A percentile compares a stretch with the other conserved stretches of the same genome.
Conservation (phyloP, 2,329 filamentous ascomycete genomes). For the Fonsecaea monophora region DNA sequence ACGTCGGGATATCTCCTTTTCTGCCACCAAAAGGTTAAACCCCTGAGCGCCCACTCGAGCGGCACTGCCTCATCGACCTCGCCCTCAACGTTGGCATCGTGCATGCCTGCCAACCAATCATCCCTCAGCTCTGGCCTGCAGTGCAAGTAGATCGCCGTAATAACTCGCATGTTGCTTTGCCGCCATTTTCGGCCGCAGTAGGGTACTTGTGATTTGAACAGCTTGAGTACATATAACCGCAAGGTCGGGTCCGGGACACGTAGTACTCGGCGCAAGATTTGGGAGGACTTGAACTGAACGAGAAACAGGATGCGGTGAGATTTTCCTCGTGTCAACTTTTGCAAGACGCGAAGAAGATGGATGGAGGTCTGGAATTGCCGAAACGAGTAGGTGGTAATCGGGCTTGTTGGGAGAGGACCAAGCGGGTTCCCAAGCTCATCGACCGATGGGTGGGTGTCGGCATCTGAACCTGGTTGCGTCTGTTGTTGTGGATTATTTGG, state of each 20-base stretch:
- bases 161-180: slow-evolving; percentile 97
- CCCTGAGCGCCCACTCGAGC: slow-evolving; percentile 86
- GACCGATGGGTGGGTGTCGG: slow-evolving; percentile 60
- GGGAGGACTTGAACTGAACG: slow-evolving; percentile 93
- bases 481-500: slow-evolving; percentile 39
- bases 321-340: slow-evolving; percentile 96
- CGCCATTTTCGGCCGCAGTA: slow-evolving; percentile 99
- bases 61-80: slow-evolving; percentile 93
- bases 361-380: slow-evolving; percentile 95
- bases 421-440: slow-evolving; percentile 86
- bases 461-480: slow-evolving; percentile 32
- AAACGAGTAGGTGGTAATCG: slow-evolving; percentile 88
- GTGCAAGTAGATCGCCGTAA: slow-evolving; percentile 94
- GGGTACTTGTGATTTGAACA: slow-evolving; percentile 98
- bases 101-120: slow-evolving; percentile 58
- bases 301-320: slow-evolving; percentile 92
- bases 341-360: slow-evolving; percentile 94
- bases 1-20: slow-evolving; percentile 79
- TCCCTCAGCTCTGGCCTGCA: slow-evolving; percentile 91
- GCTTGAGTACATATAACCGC: slow-evolving; percentile 91
- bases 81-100: slow-evolving; percentile 78
- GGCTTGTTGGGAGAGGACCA: slow-evolving; percentile 69
- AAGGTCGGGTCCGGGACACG: slow-evolving; percentile 88
- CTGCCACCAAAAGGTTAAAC: slow-evolving; percentile 94
- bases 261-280: slow-evolving; percentile 87